Base-by-base conservation (phyloP, 129 eudicot species). In the Kitagawia praeruptora region DNA sequence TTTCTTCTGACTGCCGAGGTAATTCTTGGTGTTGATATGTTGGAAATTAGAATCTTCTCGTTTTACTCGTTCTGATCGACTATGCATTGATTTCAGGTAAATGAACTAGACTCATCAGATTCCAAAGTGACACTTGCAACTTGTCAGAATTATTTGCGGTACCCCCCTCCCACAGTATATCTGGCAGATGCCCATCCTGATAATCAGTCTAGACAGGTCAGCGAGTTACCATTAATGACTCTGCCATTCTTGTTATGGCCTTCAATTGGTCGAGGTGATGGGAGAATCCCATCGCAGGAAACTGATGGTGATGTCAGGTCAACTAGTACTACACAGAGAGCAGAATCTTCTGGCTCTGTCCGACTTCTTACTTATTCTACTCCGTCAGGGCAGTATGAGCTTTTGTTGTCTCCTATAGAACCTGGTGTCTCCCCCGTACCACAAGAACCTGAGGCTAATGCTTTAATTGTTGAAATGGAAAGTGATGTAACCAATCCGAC, bases 1-100 rank as follows among this genome's bases (percentile, higher is more conserved):
- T 89, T 89, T 85, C 92, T 95, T 80, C 76, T 95, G 76, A 92
- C 99, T 44, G 99, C 99, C 12, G 99, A 95, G 97, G 99, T 95
- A 85, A 69, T 64, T 80, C 51, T 80, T 10, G 28, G 11, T 87
- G 80, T 81, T 71, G 6, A 45, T 49, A 0, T 75, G 18, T 78
- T 54, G 51, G 27, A 76, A 67, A 76, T 74, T 67, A 31, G 23
- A 64, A 66, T 34, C 41, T 66, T 67, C 73, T 67, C 23, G 15
- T 28, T 27, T 28, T 16, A 49, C 25, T 54, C 44, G 39, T 73
- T 39, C 40, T 34, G 21, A 64, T 81, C 56, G 61, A 73, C 64
- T 54, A 58, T 63, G 48, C 28, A 73, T 78, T 39, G 66, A 27
- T 86, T 85, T 85, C 87, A 95, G 99, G 97, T 95, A 80, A 95